These are phyloP conservation scores for Starmera quercuum DNA, from an alignment of 805 yeast species.

Conservation along the genomic window DNA sequence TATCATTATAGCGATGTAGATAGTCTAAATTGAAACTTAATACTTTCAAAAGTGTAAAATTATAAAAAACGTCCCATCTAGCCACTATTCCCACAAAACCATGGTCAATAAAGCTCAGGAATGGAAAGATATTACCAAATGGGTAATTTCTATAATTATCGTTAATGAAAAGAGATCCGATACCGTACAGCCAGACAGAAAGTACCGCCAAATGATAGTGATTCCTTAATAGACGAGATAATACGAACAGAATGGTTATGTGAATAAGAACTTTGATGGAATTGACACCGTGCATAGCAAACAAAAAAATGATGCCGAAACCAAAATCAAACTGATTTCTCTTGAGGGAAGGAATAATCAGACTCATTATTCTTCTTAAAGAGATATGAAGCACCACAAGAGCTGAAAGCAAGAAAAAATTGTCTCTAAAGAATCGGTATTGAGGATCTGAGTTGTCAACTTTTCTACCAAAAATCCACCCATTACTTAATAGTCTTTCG, in stretches of 20 bases:
- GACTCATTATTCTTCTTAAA: slow-evolving; percentile 32
- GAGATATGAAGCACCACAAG: slow-evolving; percentile 47
- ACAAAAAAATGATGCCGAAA: slow-evolving; percentile 62
- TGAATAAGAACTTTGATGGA: slow-evolving; percentile 54
- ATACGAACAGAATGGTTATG: slow-evolving; percentile 40
- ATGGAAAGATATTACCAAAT: slow-evolving; percentile 33
- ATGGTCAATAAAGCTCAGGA: slow-evolving; percentile 47
- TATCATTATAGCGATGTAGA: slow-evolving; percentile 30
- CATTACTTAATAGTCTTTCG: slow-evolving; percentile 55
- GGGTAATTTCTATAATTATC: slow-evolving; percentile 53
- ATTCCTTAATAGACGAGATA: slow-evolving; percentile 32
- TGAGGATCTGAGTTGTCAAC: slow-evolving; percentile 92
- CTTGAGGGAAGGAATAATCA: slow-evolving; percentile 18
- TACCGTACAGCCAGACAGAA: slow-evolving; percentile 70
- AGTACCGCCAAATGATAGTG: slow-evolving; percentile 31
- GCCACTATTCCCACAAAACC: slow-evolving; percentile 68
- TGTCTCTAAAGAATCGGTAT: slow-evolving; percentile 80
- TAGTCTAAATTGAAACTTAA: slow-evolving; percentile 80
- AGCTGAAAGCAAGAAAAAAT: slow-evolving; percentile 53
- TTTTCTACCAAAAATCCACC: slow-evolving; percentile 87
- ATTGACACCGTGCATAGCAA: slow-evolving; percentile 78
- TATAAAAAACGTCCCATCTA: slow-evolving; percentile 95
- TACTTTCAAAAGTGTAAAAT: slow-evolving; percentile 80
- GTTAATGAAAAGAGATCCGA: slow-evolving; percentile 71
- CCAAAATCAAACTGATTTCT: slow-evolving; percentile 61